These are phyloP conservation scores for Botryotinia calthae DNA, from an alignment of 2,329 filamentous ascomycete genomes.

Conservation along the genomic window DNA sequence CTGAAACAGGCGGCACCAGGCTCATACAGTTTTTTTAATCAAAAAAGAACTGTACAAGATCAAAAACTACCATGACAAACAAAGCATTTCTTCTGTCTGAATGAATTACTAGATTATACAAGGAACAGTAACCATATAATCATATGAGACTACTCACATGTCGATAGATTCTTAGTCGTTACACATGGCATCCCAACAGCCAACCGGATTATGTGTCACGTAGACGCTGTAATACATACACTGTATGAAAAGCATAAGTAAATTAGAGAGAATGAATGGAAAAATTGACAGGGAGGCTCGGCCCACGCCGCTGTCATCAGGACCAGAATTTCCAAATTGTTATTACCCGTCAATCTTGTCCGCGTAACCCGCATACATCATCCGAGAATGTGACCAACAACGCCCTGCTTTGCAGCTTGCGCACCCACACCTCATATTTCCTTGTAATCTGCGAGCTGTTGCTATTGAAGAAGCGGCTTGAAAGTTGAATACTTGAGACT, in stretches of 20 bases:
- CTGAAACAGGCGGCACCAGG: not conserved
- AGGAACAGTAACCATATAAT: not conserved
- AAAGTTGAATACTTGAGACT: not conserved
- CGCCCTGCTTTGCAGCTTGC: slow-evolving; percentile 2
- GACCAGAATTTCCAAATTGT: not conserved
- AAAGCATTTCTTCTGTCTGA: not conserved
- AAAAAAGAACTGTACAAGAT: not conserved
- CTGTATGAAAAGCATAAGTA: not conserved
- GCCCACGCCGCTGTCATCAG: not conserved
- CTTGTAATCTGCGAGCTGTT: not conserved
- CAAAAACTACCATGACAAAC: not conserved
- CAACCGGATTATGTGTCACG: not conserved
- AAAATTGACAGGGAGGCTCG: not conserved
- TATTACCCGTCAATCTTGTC: slow-evolving; percentile 7
- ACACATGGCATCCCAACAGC: not conserved
- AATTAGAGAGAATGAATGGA: not conserved
- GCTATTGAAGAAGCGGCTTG: not conserved
- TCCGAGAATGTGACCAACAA: slow-evolving; percentile 13
- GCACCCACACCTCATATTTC: not conserved
- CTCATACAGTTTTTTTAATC: not conserved
- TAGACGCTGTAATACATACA: not conserved
- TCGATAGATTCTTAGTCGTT: not conserved
- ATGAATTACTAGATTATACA: not conserved
- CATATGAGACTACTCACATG: not conserved
- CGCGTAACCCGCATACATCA: not conserved